Evolutionary conservation across 768 basidiomycete species (phyloP).

Genomic region (Austroboletus eburneus): DNA sequence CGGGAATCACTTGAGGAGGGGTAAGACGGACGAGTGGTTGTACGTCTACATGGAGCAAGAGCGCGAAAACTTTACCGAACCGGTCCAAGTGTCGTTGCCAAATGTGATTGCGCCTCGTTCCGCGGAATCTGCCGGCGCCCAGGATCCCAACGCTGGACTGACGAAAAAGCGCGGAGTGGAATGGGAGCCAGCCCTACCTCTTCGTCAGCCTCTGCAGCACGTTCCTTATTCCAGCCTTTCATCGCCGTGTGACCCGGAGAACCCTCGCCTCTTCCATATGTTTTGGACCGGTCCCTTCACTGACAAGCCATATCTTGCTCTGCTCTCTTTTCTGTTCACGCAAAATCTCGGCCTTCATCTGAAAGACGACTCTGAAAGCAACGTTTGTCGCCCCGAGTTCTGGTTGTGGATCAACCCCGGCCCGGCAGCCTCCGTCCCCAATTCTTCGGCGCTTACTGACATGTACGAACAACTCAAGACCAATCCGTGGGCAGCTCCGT

Average conservation of each 20-base stretch:
- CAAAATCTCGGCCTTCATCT: conserved; percentile 87
- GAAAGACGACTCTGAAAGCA: conserved; percentile 38
- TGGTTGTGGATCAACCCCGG: conserved; percentile 99
- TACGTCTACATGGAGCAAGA: conserved; percentile 79
- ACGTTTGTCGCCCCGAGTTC: conserved; percentile 81
- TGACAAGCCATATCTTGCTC: conserved; percentile 95
- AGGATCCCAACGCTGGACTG: conserved; percentile 53
- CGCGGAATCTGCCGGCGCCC: conserved; percentile 24
- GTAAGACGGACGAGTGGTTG: conserved; percentile 77
- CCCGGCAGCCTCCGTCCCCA: conserved; percentile 87
- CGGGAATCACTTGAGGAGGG: conserved; percentile 67
- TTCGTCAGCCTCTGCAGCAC: conserved; percentile 50
- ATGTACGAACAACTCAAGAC: conserved; percentile 79
- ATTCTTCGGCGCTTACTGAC: conserved; percentile 72
- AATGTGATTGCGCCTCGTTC: conserved; percentile 31
- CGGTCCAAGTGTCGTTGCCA: conserved; percentile 28
- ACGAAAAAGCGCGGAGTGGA: conserved; percentile 55
- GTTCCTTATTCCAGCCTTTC: conserved; percentile 53
- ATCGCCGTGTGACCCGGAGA: conserved; percentile 74
- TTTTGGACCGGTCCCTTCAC: conserved; percentile 99
- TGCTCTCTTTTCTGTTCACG: conserved; percentile 92
- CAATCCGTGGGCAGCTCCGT: conserved; percentile 94
- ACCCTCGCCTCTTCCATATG: conserved; percentile 93
- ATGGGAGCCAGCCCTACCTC: conserved; percentile 51
- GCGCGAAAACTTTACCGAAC: conserved; percentile 37